A percentile compares a stretch with the other conserved stretches of the same genome.
Evolutionary conservation across 495 filamentous ascomycete species (phyloP).

Genomic region (Hypoxylon lienhwacheense): DNA sequence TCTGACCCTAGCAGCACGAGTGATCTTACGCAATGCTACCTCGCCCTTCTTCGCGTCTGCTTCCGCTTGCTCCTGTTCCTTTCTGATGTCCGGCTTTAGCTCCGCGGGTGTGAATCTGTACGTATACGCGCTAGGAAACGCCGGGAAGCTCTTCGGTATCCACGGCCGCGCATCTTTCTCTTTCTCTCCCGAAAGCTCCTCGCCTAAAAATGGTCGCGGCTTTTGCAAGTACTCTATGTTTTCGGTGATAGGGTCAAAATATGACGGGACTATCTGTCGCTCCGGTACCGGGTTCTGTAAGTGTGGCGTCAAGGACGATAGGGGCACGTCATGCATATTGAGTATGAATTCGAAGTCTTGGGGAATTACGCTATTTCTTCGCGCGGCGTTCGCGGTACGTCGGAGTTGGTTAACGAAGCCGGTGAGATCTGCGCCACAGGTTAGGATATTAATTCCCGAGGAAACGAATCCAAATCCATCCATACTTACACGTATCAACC

Average conservation of each 20-base stretch:
- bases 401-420: slow-evolving; percentile 40
- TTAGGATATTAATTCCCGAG: slow-evolving; percentile 6
- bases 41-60: slow-evolving; percentile 51
- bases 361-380: slow-evolving; percentile 43
- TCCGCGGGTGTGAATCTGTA: slow-evolving; percentile 48
- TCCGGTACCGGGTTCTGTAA: slow-evolving; percentile 45
- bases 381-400: slow-evolving; percentile 39
- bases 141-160: slow-evolving; percentile 49
- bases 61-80: slow-evolving; percentile 48
- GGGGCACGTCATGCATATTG: slow-evolving; percentile 40
- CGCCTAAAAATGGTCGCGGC: slow-evolving; percentile 41
- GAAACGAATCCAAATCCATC: background rate
- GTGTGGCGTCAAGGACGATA: slow-evolving; percentile 44
- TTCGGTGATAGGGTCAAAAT: slow-evolving; percentile 33
- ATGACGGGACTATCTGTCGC: slow-evolving; percentile 37
- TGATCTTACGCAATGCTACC: slow-evolving; percentile 46
- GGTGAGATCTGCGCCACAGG: slow-evolving; percentile 39
- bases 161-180: slow-evolving; percentile 47
- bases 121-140: slow-evolving; percentile 50
- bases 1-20: slow-evolving; percentile 52
- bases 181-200: slow-evolving; percentile 46
- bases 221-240: slow-evolving; percentile 36
- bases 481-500: slow-evolving; percentile 45
- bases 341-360: slow-evolving; percentile 46
- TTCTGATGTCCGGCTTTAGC: slow-evolving; percentile 40